phyloP scores from a whole-genome alignment of 2,329 filamentous ascomycete species.

The Aspergillus jensenii region DNA sequence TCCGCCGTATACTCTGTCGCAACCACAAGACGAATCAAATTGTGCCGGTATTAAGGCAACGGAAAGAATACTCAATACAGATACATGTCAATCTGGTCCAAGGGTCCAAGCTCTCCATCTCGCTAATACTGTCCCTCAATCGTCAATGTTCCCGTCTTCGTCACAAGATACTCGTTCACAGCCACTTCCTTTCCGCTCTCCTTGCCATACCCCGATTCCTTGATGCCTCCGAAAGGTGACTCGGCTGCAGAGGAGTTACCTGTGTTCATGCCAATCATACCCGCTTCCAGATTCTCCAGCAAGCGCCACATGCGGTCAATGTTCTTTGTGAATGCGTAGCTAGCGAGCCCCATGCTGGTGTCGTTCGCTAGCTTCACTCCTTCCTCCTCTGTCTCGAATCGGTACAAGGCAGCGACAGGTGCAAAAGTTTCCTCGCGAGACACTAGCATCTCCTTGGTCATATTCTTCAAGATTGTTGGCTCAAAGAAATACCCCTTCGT shows the following conservation, averaged over 20 bases:
- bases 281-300: slow-evolving; percentile 66
- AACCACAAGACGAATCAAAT: background rate
- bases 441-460: slow-evolving; percentile 59
- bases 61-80: background rate
- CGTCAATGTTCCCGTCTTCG: slow-evolving; percentile 65
- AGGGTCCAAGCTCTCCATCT: background rate
- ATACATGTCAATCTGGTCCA: background rate
- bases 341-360: slow-evolving; percentile 65
- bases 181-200: slow-evolving; percentile 67
- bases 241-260: slow-evolving; percentile 67
- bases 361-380: slow-evolving; percentile 60
- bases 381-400: slow-evolving; percentile 66
- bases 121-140: slow-evolving; percentile 54
- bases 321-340: slow-evolving; percentile 69
- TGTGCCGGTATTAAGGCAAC: background rate
- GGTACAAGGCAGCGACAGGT: slow-evolving; percentile 62
- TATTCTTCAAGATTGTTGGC: slow-evolving; percentile 63
- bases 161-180: slow-evolving; percentile 61
- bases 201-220: slow-evolving; percentile 68
- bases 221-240: slow-evolving; percentile 67
- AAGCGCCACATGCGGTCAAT: slow-evolving; percentile 65
- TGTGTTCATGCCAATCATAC: slow-evolving; percentile 68
- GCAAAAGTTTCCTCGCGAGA: slow-evolving; percentile 65
- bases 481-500: slow-evolving; percentile 69
- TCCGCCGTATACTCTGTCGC: background rate